Percentiles rank a stretch among this genome's conserved stretches.
Evolutionary conservation across 352 stramenopile genomes (phyloP).

Genomic region (Pythium insidiosum): DNA sequence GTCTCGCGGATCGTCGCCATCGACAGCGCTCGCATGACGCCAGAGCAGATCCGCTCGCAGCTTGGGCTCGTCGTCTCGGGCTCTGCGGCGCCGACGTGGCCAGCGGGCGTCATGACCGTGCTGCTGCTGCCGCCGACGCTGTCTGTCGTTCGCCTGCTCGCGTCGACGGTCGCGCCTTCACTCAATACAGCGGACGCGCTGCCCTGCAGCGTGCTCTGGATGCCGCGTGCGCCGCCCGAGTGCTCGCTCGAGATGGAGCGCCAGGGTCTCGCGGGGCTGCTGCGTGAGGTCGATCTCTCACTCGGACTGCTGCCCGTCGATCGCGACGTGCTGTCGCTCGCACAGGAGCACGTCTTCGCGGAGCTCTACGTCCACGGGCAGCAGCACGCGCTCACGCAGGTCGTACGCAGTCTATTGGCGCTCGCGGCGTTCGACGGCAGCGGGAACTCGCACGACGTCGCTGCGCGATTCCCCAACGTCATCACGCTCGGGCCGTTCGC

Average conservation of each 20-base stretch:
- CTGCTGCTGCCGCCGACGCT: slow-evolving; percentile 47
- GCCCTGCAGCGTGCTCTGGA: slow-evolving; percentile 46
- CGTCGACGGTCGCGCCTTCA: slow-evolving; percentile 19
- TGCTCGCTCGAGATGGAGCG: slow-evolving; percentile 68
- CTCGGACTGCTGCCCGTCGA: slow-evolving; percentile 59
- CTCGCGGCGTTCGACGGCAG: slow-evolving; percentile 24
- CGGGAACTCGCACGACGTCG: too few species aligned
- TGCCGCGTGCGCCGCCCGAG: slow-evolving; percentile 44
- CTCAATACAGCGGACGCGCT: slow-evolving; percentile 3
- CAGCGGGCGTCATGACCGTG: slow-evolving; percentile 25
- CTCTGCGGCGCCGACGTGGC: neutral
- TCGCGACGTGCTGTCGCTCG: slow-evolving; percentile 41
- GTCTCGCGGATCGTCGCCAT: slow-evolving; percentile 45
- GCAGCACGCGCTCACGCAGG: slow-evolving; percentile 42
- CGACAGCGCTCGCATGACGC: slow-evolving; percentile 22
- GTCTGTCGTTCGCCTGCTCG: slow-evolving; percentile 40
- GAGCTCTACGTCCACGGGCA: slow-evolving; percentile 66
- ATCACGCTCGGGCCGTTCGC: slow-evolving; percentile 47
- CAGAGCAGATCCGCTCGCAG: slow-evolving; percentile 22
- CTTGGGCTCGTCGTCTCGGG: slow-evolving; percentile 14
- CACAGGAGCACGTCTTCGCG: slow-evolving; percentile 55
- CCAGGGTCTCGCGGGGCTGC: slow-evolving; percentile 46
- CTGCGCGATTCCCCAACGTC: slow-evolving; percentile 25
- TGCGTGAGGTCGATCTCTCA: slow-evolving; percentile 40
- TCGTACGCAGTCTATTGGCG: slow-evolving; percentile 55